These are phyloP conservation scores for Penicillium polonicum DNA, from an alignment of 2,329 filamentous ascomycete genomes.

Conservation along the genomic window DNA sequence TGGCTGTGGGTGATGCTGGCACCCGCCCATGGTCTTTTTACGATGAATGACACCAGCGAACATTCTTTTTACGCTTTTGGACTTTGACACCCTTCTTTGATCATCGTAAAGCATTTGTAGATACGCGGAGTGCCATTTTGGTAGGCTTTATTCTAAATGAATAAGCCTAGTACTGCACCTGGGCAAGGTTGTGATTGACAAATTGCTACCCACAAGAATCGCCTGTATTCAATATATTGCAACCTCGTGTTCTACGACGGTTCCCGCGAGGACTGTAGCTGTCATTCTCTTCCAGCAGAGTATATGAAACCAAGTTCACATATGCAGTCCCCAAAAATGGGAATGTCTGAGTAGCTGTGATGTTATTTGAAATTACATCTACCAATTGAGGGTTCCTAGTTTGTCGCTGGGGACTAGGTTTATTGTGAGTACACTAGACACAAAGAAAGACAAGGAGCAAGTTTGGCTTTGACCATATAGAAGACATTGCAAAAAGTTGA, in stretches of 20 bases:
- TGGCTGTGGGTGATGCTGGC: background rate
- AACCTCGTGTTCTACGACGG: background rate
- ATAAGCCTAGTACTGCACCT: background rate
- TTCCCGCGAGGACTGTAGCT: background rate
- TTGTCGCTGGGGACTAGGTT: too few species aligned
- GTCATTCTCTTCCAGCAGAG: too few species aligned
- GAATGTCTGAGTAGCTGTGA: too few species aligned
- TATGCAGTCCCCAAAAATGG: too few species aligned
- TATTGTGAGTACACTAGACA: background rate
- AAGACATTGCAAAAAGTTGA: background rate
- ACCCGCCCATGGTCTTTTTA: constrained; percentile 1
- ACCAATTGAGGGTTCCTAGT: background rate
- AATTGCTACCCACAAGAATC: background rate
- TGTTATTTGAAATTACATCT: background rate
- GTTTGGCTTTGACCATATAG: background rate
- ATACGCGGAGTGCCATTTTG: background rate
- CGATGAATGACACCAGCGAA: constrained; percentile 11
- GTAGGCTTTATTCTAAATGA: background rate
- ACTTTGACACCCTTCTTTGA: background rate
- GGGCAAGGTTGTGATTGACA: background rate
- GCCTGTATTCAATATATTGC: too few species aligned
- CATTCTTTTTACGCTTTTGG: background rate
- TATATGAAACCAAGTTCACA: background rate
- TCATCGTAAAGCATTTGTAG: background rate
- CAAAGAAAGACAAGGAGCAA: background rate